Evolutionary conservation across 2,329 filamentous ascomycete species (phyloP).

Genomic region (Scytalidium lignicola): DNA sequence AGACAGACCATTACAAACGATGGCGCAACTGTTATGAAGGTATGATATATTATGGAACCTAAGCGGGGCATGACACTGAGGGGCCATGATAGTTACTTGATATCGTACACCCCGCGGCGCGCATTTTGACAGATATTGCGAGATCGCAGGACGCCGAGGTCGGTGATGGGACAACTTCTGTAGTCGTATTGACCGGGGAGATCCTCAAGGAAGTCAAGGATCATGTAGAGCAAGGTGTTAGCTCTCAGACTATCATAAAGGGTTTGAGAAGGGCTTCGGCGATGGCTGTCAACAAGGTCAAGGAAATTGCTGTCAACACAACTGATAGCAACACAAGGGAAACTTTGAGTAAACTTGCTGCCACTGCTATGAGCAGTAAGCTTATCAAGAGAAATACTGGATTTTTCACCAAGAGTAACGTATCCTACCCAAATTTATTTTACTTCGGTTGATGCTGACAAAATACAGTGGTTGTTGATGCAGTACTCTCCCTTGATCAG

Average conservation of each 20-base stretch:
- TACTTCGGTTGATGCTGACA: conserved; percentile 23
- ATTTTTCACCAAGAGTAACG: conserved; percentile 94
- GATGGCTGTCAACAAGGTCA: conserved; percentile 97
- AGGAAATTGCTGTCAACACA: conserved; percentile 89
- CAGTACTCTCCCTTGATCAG: conserved; percentile 91
- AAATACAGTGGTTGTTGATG: conserved; percentile 85
- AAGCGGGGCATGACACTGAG: conserved; percentile 9
- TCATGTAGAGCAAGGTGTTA: conserved; percentile 92
- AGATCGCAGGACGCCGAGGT: conserved; percentile 99
- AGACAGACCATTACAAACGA: conserved; percentile 98
- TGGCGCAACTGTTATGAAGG: conserved; percentile 98
- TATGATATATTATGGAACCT: conserved; percentile 32
- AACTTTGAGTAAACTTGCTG: conserved; percentile 83
- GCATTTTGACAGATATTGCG: conserved; percentile 96
- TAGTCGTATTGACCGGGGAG: conserved; percentile 95
- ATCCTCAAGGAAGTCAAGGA: conserved; percentile 96
- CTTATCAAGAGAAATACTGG: conserved; percentile 94
- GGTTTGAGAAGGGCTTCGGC: conserved; percentile 79
- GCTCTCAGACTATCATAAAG: conserved; percentile 97
- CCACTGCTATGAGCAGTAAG: conserved; percentile 98
- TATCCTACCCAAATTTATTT: neutral
- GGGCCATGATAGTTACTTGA: conserved; percentile 70
- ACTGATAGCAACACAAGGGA: conserved; percentile 79
- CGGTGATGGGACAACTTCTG: conserved; percentile 94
- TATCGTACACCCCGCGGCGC: conserved; percentile 94